Evolutionary conservation across 768 basidiomycete genomes (phyloP), one percentile per base, ranked within the genome.

Genomic region (Lactifluus rugatus): DNA sequence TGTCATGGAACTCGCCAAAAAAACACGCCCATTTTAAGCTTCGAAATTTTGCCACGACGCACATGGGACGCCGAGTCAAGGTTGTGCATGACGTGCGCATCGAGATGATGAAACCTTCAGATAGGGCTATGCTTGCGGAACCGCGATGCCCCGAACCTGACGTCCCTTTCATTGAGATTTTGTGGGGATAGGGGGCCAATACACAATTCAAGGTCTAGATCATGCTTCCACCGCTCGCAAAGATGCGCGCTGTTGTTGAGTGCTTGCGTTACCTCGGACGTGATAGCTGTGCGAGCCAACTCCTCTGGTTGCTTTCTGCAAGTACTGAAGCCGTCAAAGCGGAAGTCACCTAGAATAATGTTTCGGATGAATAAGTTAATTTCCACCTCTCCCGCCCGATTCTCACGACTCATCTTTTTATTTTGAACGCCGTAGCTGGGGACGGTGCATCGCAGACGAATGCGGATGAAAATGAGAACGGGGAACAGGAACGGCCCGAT

Each of bases 101-200:
- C 56, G 87, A 87, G 50, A 83, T 94, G 9, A 78, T 90, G 80
- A 81, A 81, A 57, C 85, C 85, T 1, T 73, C 74, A 0, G 92
- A 93, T 56, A 81, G 87, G 11, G 82, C 79, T 19, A 81, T 76
- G 60, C 76, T 93, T 54, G 77, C 74, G 26, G 92, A 93, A 67
- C 92, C 92, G 1, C 69, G 89, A 64, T 93, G 91, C 66, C 92
- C 92, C 1, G 84, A 87, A 31, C 89, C 91, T 16, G 87, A 93
- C 59, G 92, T 90, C 63, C 63, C 80, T 74, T 14, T 5, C 28
- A 16, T 34, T 31, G 11, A 8, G 17, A 16, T 26, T 14, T 16
- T 3, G 7, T 10, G 28, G 28, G 28, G 28, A n/a, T n/a, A n/a
- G n/a, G n/a, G n/a, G n/a, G n/a, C n/a, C n/a, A n/a, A n/a, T n/a